A percentile compares a stretch with the other conserved stretches of the same genome.
phyloP scores from a whole-genome alignment of 2,329 filamentous ascomycete genomes.

The Epichloe bromicola region DNA sequence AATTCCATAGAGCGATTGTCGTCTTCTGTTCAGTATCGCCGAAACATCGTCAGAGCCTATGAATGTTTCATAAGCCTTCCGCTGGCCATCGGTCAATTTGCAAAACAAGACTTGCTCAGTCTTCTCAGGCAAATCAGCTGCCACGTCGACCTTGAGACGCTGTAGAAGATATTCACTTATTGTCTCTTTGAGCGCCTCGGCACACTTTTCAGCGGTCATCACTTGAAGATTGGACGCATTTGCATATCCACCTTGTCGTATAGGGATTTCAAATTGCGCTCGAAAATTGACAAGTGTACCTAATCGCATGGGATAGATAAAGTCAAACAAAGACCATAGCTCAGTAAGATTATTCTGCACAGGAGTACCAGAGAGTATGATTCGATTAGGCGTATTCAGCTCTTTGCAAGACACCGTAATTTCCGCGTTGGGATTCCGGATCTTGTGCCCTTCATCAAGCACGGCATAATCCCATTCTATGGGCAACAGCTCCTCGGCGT shows the following conservation, averaged over 20 bases:
- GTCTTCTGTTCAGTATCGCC: slow-evolving; percentile 61
- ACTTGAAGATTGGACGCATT: slow-evolving; percentile 91
- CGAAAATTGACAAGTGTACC: slow-evolving; percentile 86
- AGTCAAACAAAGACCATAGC: slow-evolving; percentile 95
- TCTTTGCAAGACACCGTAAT: slow-evolving; percentile 96
- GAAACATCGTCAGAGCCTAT: slow-evolving; percentile 72
- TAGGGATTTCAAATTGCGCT: slow-evolving; percentile 85
- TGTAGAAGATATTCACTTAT: slow-evolving; percentile 91
- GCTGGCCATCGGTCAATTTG: slow-evolving; percentile 67
- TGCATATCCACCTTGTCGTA: slow-evolving; percentile 84
- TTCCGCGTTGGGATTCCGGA: slow-evolving; percentile 87
- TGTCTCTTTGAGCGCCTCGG: slow-evolving; percentile 83
- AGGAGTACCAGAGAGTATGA: slow-evolving; percentile 91
- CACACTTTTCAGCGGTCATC: slow-evolving; percentile 87
- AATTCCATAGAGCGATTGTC: slow-evolving; percentile 77
- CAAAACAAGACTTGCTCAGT: slow-evolving; percentile 94
- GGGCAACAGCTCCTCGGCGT: slow-evolving; percentile 67
- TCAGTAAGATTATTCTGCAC: slow-evolving; percentile 96
- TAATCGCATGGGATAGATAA: slow-evolving; percentile 90
- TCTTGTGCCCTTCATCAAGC: slow-evolving; percentile 95
- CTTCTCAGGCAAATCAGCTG: slow-evolving; percentile 86
- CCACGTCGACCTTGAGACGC: slow-evolving; percentile 85
- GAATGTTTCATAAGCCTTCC: slow-evolving; percentile 69
- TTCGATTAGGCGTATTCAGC: slow-evolving; percentile 72
- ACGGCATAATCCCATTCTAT: slow-evolving; percentile 89